A percentile compares a stretch with the other conserved stretches of the same genome.
Conservation (phyloP, 129 eudicot genomes). For the Chrysanthemum seticuspe region DNA sequence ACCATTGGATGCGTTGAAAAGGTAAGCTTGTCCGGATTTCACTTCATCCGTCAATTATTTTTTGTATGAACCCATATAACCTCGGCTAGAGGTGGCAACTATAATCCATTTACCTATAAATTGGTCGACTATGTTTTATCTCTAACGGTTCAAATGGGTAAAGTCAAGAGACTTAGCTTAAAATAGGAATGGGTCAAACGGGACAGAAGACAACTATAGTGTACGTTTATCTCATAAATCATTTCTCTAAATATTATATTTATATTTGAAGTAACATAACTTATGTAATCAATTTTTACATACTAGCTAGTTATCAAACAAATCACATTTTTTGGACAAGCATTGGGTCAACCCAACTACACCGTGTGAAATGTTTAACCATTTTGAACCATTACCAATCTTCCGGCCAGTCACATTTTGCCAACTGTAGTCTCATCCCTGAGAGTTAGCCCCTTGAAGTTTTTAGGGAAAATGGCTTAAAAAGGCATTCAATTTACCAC, state of each 20-base stretch:
- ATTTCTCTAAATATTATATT: not conserved
- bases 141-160: not conserved
- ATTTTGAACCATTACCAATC: constrained; percentile 7
- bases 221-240: not conserved
- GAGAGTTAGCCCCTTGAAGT: not conserved
- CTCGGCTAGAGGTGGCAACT: not conserved
- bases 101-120: not conserved
- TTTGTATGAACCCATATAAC: not conserved
- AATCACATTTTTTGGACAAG: too few species aligned
- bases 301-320: not conserved
- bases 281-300: not conserved
- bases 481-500: too few species aligned
- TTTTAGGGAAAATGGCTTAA: too few species aligned
- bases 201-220: not conserved
- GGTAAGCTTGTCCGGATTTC: constrained; percentile 18
- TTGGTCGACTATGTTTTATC: not conserved
- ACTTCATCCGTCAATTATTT: not conserved
- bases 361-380: not conserved
- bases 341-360: too few species aligned
- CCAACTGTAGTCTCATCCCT: too few species aligned
- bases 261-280: not conserved
- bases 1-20: constrained; percentile 47
- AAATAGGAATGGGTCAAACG: not conserved
- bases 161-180: too few species aligned
- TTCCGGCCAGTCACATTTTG: too few species aligned